phyloP scores from a whole-genome alignment of 2,329 filamentous ascomycete genomes.

The Fusarium illudens region DNA sequence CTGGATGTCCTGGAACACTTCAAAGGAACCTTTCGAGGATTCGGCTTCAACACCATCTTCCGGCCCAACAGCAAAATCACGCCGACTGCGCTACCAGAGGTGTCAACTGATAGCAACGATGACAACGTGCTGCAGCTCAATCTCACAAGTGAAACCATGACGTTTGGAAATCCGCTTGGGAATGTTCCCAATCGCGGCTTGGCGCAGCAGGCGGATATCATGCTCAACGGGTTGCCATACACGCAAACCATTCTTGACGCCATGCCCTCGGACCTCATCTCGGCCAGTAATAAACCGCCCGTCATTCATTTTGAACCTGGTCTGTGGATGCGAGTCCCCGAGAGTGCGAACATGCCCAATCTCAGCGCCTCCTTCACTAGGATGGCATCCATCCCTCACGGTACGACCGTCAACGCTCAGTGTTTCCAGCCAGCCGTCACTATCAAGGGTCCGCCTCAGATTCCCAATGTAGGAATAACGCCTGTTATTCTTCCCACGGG shows the following conservation, averaged over 20 bases:
- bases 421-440: constrained; percentile 34
- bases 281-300: constrained; percentile 28
- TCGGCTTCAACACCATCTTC: constrained; percentile 52
- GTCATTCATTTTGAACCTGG: constrained; percentile 54
- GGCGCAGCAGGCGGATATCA: constrained; percentile 45
- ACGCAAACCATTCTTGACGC: constrained; percentile 48
- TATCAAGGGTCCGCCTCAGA: constrained; percentile 26
- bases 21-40: constrained; percentile 43
- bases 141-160: constrained; percentile 48
- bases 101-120: constrained; percentile 11
- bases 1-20: constrained; percentile 41
- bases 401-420: constrained; percentile 54
- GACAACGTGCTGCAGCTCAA: constrained; percentile 51
- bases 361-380: constrained; percentile 43
- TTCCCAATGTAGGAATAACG: constrained; percentile 38
- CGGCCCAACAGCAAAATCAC: constrained; percentile 43
- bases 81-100: constrained; percentile 22
- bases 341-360: constrained; percentile 31
- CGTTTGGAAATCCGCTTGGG: constrained; percentile 45
- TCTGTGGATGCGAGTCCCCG: constrained; percentile 51
- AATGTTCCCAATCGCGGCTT: constrained; percentile 51
- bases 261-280: constrained; percentile 33
- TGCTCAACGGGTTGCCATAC: constrained; percentile 49
- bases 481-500: constrained; percentile 32
- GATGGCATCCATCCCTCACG: constrained; percentile 55